Conservation (phyloP, 2,329 filamentous ascomycete genomes). For the Pseudogymnoascus sp. region DNA sequence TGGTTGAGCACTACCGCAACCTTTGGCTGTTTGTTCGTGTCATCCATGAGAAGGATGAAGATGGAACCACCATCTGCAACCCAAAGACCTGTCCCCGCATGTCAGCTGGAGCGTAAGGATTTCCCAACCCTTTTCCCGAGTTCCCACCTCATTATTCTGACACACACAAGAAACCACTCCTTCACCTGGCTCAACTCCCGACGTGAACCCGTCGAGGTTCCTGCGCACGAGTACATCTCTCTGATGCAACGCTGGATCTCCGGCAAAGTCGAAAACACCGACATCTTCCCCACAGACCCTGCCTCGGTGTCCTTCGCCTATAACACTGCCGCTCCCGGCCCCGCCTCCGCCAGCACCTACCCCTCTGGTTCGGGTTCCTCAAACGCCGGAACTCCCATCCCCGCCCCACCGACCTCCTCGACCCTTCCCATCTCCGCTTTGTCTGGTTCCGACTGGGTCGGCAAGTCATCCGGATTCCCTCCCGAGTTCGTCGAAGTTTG, state of each 20-base stretch:
- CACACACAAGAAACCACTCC: constrained; percentile 62
- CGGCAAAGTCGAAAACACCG: constrained; percentile 83
- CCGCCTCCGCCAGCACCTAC: constrained; percentile 47
- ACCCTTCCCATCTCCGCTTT: constrained; percentile 52
- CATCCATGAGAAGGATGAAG: constrained; percentile 76
- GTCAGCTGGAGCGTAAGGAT: constrained; percentile 82
- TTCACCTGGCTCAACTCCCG: constrained; percentile 94
- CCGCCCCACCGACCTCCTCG: constrained; percentile 32
- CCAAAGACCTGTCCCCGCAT: constrained; percentile 76
- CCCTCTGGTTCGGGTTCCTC: constrained; percentile 36
- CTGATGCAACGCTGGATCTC: constrained; percentile 96
- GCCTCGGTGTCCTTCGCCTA: constrained; percentile 58
- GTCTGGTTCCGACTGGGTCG: constrained; percentile 65
- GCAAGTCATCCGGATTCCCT: constrained; percentile 88
- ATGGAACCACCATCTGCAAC: constrained; percentile 74
- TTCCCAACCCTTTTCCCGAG: neutral
- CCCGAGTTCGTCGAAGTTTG: constrained; percentile 82
- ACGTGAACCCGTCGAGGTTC: constrained; percentile 81
- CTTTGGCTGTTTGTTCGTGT: constrained; percentile 84
- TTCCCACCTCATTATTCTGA: constrained; percentile 11
- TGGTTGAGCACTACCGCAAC: constrained; percentile 86
- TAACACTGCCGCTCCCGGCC: constrained; percentile 51
- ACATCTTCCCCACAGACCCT: constrained; percentile 83
- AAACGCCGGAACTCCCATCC: constrained; percentile 28
- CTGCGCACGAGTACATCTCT: constrained; percentile 87